Evolutionary conservation across 2,329 filamentous ascomycete genomes (phyloP), one percentile per base, ranked within the genome.

Genomic region (Fusarium pseudocircinatum): DNA sequence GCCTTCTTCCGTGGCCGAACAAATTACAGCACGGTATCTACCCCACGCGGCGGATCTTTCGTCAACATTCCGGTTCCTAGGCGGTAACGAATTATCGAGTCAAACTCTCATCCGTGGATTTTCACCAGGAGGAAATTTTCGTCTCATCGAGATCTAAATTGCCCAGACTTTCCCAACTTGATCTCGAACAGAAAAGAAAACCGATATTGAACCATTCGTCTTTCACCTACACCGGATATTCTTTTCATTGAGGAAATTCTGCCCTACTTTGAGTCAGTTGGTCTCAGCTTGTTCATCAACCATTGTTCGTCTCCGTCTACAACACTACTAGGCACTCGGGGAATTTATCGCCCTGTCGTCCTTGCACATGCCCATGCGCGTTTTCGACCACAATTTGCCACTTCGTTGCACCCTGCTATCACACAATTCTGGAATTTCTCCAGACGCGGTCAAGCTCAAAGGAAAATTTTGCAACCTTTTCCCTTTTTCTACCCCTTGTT

Each of bases 291-390:
- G 58, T 70, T 63, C 70, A 57, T 63, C 70, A 57, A 70, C 49
- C 28, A 47, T 53, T 54, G 49, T 52, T 68, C 61, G 65, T 68
- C 65, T 67, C 75, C 62, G 72, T 69, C 53, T 67, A 54, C 58
- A 58, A 63, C 60, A 63, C 65, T 56, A 53, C 56, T 65, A 44
- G 57, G 60, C 46, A 57, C 59, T 73, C 70, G 74, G 74, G 73
- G 67, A 77, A 76, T 78, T 73, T 73, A 54, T 72, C 46, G 52
- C 71, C 75, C 75, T 78, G 67, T 78, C 66, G 76, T 78, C 75
- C 69, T 71, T 75, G 76, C 76, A 78, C 76, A 77, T 73, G 75
- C 67, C 69, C 75, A 72, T 69, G 60, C 69, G 58, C 67, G 64
- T 56, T 71, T 67, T 66, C 62, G 65, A 69, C 65, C 63, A 69